Conservation (phyloP, 1,284 basidiomycete species). For the Pseudozyma thailandica region DNA sequence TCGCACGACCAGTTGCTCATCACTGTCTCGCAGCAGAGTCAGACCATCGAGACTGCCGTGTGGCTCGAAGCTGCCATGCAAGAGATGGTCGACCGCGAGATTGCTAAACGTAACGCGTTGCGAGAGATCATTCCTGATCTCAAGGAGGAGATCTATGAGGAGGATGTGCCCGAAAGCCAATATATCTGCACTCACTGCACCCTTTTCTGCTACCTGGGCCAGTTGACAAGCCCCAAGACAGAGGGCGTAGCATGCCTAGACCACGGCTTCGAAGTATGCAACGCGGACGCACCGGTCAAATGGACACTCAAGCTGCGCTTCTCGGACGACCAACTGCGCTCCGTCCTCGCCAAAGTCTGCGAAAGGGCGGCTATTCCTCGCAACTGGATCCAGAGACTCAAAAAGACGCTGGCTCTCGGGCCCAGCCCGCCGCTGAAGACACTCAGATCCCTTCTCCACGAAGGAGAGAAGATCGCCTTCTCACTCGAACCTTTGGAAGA, state of each 20-base stretch:
- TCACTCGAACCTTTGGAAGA: slow-evolving; percentile 78
- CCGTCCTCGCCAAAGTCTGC: slow-evolving; percentile 59
- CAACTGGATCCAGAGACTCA: slow-evolving; percentile 80
- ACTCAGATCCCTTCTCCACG: slow-evolving; percentile 80
- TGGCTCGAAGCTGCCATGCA: slow-evolving; percentile 80
- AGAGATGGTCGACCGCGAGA: slow-evolving; percentile 89
- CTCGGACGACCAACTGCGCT: slow-evolving; percentile 78
- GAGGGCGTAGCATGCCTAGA: slow-evolving; percentile 83
- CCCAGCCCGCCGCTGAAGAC: slow-evolving; percentile 79
- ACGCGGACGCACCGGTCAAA: slow-evolving; percentile 73
- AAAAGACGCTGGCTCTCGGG: slow-evolving; percentile 73
- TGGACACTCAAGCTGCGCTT: slow-evolving; percentile 81
- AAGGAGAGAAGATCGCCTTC: slow-evolving; percentile 85
- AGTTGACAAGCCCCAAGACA: slow-evolving; percentile 75
- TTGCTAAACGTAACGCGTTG: slow-evolving; percentile 74
- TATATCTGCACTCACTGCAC: slow-evolving; percentile 96
- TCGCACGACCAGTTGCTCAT: slow-evolving; percentile 96
- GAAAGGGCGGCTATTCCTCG: slow-evolving; percentile 80
- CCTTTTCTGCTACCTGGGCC: slow-evolving; percentile 92
- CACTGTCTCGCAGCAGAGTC: slow-evolving; percentile 92
- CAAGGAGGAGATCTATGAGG: slow-evolving; percentile 78
- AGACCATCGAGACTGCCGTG: slow-evolving; percentile 88
- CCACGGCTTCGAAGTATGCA: slow-evolving; percentile 82
- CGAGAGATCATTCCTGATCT: slow-evolving; percentile 73
- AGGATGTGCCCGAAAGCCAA: slow-evolving; percentile 88